phyloP scores from a whole-genome alignment of 495 filamentous ascomycete species.

The Friedmanniomyces simplex region DNA sequence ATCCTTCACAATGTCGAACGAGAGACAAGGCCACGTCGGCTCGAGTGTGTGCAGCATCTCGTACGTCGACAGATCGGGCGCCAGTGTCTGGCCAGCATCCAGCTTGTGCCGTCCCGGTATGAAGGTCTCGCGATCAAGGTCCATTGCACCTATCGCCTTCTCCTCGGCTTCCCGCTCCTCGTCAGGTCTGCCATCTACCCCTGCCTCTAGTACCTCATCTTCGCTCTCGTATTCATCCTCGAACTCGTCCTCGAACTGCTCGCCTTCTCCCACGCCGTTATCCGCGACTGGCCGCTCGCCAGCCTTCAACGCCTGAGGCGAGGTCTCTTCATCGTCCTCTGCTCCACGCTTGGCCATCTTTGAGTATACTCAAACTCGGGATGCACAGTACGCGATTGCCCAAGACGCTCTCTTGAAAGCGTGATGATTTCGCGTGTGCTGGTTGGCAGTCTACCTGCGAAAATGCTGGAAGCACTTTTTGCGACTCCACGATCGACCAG shows the following conservation, averaged over 20 bases:
- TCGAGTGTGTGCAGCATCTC: constrained; percentile 90
- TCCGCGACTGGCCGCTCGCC: constrained; percentile 31
- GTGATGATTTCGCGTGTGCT: constrained; percentile 6
- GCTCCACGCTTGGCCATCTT: constrained; percentile 37
- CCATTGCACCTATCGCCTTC: constrained; percentile 65
- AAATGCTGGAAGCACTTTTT: background rate
- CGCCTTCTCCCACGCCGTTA: constrained; percentile 46
- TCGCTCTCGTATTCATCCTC: constrained; percentile 97
- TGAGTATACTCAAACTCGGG: constrained; percentile 7
- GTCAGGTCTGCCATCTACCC: constrained; percentile 83
- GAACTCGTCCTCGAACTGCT: constrained; percentile 91
- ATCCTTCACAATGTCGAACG: constrained; percentile 86
- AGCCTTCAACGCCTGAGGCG: constrained; percentile 30
- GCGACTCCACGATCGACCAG: background rate
- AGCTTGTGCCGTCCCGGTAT: constrained; percentile 84
- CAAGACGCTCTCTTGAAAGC: constrained; percentile 9
- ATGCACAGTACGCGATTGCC: constrained; percentile 16
- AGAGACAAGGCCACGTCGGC: constrained; percentile 91
- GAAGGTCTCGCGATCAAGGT: constrained; percentile 83
- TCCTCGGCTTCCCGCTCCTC: constrained; percentile 87
- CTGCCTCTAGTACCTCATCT: constrained; percentile 90
- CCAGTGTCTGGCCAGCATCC: constrained; percentile 75
- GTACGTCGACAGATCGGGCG: constrained; percentile 84
- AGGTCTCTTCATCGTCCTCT: constrained; percentile 24
- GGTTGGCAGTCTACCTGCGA: no score